Evolutionary conservation across 1,139 yeast genomes (phyloP).

Genomic region (Lodderomyces metapsilosis): DNA sequence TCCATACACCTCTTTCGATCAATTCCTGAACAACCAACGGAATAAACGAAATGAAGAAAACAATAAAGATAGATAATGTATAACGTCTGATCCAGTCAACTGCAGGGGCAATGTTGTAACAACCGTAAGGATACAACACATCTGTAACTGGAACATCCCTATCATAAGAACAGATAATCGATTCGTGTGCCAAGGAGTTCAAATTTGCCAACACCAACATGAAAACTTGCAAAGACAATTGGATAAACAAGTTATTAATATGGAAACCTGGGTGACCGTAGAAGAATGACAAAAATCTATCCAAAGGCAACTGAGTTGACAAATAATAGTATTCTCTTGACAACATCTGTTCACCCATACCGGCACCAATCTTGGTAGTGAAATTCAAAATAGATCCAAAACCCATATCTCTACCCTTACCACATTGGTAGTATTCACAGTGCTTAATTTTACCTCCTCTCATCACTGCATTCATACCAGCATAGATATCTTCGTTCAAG

Average conservation of each 20-base stretch:
- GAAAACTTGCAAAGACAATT: conserved; percentile 88
- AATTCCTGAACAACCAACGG: conserved; percentile 96
- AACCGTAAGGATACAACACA: conserved; percentile 81
- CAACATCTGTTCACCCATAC: conserved; percentile 99
- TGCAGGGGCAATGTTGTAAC: conserved; percentile 89
- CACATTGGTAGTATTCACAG: conserved; percentile 99
- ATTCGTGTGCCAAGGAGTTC: conserved; percentile 87
- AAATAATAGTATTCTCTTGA: conserved; percentile 97
- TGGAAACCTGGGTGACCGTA: conserved; percentile 99
- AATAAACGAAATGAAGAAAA: conserved; percentile 93
- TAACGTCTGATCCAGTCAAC: conserved; percentile 97
- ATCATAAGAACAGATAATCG: conserved; percentile 82
- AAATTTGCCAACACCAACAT: conserved; percentile 89
- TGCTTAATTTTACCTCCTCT: conserved; percentile 99
- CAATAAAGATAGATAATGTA: conserved; percentile 96
- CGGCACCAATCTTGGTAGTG: conserved; percentile 99
- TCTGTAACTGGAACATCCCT: conserved; percentile 85
- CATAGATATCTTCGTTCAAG: conserved; percentile 98
- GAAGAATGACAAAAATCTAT: conserved; percentile 95
- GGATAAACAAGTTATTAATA: conserved; percentile 92
- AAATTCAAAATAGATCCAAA: conserved; percentile 97
- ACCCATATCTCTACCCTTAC: conserved; percentile 99
- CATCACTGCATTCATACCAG: conserved; percentile 96
- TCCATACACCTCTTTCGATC: conserved; percentile 97
- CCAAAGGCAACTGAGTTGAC: conserved; percentile 96